phyloP scores from a whole-genome alignment of 1,284 basidiomycete species.

The Lignosus rhinocerotis region DNA sequence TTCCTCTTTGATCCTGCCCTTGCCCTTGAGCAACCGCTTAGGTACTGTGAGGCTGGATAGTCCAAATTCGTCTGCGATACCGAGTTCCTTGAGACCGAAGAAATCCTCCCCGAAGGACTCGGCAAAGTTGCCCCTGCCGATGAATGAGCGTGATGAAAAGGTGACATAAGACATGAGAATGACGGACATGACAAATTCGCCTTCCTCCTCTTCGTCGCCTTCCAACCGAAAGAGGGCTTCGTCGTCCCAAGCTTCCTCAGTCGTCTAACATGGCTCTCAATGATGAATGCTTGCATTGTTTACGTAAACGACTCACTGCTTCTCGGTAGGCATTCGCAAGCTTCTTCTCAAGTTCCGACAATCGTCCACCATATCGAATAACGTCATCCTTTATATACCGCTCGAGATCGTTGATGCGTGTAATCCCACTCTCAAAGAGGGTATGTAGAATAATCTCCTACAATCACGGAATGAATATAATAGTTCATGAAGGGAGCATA shows the following conservation, averaged over 20 bases:
- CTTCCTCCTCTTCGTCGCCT: slow-evolving; percentile 76
- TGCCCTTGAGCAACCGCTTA: slow-evolving; percentile 75
- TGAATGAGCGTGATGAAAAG: slow-evolving; percentile 1
- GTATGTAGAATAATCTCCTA: slow-evolving; percentile 93
- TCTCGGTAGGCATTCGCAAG: slow-evolving; percentile 82
- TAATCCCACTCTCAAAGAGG: slow-evolving; percentile 83
- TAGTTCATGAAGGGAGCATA: background rate
- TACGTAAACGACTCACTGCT: slow-evolving; percentile 46
- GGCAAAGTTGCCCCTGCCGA: slow-evolving; percentile 78
- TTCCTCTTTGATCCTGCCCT: slow-evolving; percentile 44
- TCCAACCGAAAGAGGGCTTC: slow-evolving; percentile 75
- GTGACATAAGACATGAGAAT: background rate
- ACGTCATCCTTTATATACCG: slow-evolving; percentile 90
- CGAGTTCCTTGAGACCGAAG: slow-evolving; percentile 85
- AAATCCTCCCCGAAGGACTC: slow-evolving; percentile 92
- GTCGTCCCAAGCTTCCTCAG: slow-evolving; percentile 66
- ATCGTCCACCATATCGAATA: slow-evolving; percentile 75
- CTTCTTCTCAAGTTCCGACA: slow-evolving; percentile 85
- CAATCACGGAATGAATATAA: slow-evolving; percentile 8
- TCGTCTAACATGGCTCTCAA: slow-evolving; percentile 41
- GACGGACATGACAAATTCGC: slow-evolving; percentile 69
- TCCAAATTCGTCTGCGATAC: slow-evolving; percentile 89
- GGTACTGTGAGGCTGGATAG: slow-evolving; percentile 79
- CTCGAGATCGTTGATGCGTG: slow-evolving; percentile 77
- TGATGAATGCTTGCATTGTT: background rate